These are phyloP conservation scores for Acacia confusa DNA, from an alignment of 306 rosid species.

Conservation along the genomic window DNA sequence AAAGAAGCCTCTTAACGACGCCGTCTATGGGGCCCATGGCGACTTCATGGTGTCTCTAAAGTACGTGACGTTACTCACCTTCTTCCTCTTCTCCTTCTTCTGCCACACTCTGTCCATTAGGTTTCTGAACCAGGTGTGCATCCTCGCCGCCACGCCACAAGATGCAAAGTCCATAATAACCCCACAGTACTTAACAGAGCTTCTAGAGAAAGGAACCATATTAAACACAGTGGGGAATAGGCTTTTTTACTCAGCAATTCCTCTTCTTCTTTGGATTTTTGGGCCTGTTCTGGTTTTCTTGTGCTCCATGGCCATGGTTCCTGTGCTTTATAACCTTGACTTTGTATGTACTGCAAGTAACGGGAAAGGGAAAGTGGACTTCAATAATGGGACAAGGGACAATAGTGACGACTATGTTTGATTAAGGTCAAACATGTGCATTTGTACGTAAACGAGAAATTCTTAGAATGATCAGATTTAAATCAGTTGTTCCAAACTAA, in stretches of 20 bases:
- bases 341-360: slow-evolving; percentile 36
- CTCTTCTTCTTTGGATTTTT: slow-evolving; percentile 77
- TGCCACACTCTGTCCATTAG: not conserved
- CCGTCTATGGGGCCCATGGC: not conserved
- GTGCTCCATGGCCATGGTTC: slow-evolving; percentile 57
- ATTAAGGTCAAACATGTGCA: not conserved
- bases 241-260: slow-evolving; percentile 67
- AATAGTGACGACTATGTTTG: slow-evolving; percentile 1
- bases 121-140: not conserved
- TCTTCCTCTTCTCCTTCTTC: not conserved
- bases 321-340: slow-evolving; percentile 71
- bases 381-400: not conserved
- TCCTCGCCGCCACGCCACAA: not conserved
- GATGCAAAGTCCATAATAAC: not conserved
- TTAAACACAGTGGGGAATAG: slow-evolving; percentile 40
- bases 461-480: not conserved
- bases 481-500: not conserved
- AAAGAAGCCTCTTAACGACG: not conserved
- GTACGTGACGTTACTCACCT: not conserved
- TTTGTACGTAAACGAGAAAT: not conserved
- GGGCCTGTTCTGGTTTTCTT: slow-evolving; percentile 75
- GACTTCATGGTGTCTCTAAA: not conserved
- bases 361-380: not conserved
- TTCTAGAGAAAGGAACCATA: not conserved
- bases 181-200: not conserved